These are phyloP conservation scores for Kazachstania africana DNA, from an alignment of 805 yeast genomes.

Conservation along the genomic window DNA sequence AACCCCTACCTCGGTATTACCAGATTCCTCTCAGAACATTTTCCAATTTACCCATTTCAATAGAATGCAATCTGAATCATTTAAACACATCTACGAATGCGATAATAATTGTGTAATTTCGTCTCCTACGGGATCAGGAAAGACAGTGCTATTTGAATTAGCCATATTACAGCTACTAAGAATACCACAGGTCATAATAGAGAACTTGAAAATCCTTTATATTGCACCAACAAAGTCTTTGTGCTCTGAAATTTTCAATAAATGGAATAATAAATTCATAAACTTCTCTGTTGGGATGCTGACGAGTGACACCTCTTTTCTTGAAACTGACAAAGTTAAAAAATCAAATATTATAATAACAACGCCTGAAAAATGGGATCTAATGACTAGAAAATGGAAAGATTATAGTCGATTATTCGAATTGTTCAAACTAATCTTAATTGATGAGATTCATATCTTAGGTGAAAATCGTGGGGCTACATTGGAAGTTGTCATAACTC, in stretches of 20 bases:
- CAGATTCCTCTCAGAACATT: slow-evolving; percentile 26
- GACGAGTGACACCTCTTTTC: slow-evolving; percentile 41
- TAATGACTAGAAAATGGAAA: slow-evolving; percentile 39
- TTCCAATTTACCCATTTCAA: slow-evolving; percentile 27
- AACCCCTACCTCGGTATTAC: slow-evolving; percentile 15
- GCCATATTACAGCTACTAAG: slow-evolving; percentile 33
- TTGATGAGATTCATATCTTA: slow-evolving; percentile 38
- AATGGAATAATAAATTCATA: slow-evolving; percentile 35
- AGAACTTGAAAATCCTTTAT: slow-evolving; percentile 29
- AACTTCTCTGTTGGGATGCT: slow-evolving; percentile 37
- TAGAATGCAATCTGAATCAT: slow-evolving; percentile 39
- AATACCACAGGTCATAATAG: slow-evolving; percentile 2
- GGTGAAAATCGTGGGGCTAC: slow-evolving; percentile 38
- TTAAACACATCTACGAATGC: slow-evolving; percentile 26
- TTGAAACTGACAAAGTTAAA: slow-evolving; percentile 35
- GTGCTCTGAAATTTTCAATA: slow-evolving; percentile 37
- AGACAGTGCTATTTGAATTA: slow-evolving; percentile 42
- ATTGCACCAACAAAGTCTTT: slow-evolving; percentile 52
- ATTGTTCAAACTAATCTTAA: slow-evolving; percentile 33
- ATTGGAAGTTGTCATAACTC: slow-evolving; percentile 35
- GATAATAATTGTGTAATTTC: slow-evolving; percentile 35
- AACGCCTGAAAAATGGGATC: slow-evolving; percentile 56
- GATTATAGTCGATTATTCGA: slow-evolving; percentile 31
- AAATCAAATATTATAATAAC: slow-evolving; percentile 42
- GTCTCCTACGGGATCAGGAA: slow-evolving; percentile 52